Evolutionary conservation across 2,329 filamentous ascomycete genomes (phyloP), one percentile per base, ranked within the genome.

Genomic region (Teratosphaeriaceae sp.): DNA sequence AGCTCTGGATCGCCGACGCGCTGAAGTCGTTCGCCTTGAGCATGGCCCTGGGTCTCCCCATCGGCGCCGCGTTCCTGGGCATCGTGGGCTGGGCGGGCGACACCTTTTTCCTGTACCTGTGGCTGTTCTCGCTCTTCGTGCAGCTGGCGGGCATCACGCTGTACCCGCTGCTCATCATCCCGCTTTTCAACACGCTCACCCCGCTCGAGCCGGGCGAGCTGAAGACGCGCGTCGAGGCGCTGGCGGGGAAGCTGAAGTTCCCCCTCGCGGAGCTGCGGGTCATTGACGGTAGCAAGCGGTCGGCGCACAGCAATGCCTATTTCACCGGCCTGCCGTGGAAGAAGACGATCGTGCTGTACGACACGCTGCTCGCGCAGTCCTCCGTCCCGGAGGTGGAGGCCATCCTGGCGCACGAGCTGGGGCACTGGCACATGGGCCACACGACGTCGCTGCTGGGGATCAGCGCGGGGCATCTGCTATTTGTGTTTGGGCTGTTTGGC

Each of bases 271-370:
- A 97, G 62, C 77, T 98, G 34, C 88, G 94, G 61, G 89, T 97
- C 59, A 98, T 98, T 59, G 87, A 94, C 62, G 88, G 87, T 38
- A 89, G 84, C 71, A 90, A 90, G 73, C 78, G 87, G 56, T 88
- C 83, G 61, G 84, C 85, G 19, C 87, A 94, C 69, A 88, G 84
- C 69, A 94, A 94, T 61, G 86, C 87, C 16, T 94, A 94, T 69
- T 98, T 98, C 72, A 96, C 94, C 58, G 92, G 92, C 47, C 78
- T 98, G 43, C 92, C 92, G 31, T 98, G 96, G 78, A 97, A 97
- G 78, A 94, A 97, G 74, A 94, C 97, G 73, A 98, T 98, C 72
- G 92, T 98, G 60, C 94, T 98, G 62, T 98, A 95, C 65, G 92
- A 98, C 64, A 98, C 94, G 4, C 71, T 98, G 50, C 88, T 98